phyloP scores from a whole-genome alignment of 495 filamentous ascomycete genomes.

The Extremus antarcticus region DNA sequence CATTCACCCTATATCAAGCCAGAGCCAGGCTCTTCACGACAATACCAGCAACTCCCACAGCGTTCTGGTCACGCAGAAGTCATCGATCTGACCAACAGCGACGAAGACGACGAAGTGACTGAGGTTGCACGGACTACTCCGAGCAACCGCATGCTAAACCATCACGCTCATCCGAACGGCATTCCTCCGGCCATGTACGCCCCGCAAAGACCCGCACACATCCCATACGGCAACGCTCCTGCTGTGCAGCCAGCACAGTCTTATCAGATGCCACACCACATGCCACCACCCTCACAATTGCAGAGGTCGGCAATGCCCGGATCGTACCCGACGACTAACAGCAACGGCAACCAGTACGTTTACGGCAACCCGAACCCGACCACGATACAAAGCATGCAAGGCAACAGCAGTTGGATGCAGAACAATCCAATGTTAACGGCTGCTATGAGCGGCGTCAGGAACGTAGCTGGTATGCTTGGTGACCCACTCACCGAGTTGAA shows the following conservation, averaged over 20 bases:
- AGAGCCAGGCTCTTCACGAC: constrained; percentile 2
- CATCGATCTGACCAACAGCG: constrained; percentile 20
- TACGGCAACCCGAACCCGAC: not conserved
- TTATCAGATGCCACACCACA: not conserved
- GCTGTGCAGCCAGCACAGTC: not conserved
- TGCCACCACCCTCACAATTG: not conserved
- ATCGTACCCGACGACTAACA: constrained; percentile 3
- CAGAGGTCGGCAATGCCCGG: constrained; percentile 11
- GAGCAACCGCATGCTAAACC: not conserved
- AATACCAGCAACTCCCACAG: constrained; percentile 4
- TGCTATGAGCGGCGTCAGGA: constrained; percentile 8
- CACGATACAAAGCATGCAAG: not conserved
- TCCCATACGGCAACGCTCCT: not conserved
- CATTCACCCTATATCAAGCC: not conserved
- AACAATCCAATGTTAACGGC: not conserved
- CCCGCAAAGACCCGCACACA: not conserved
- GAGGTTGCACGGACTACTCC: constrained; percentile 2
- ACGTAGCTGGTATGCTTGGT: not conserved
- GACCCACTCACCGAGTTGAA: constrained; percentile 4
- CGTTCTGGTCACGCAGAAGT: not conserved
- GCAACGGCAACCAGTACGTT: not conserved
- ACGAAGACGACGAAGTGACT: constrained; percentile 18
- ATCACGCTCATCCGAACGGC: not conserved
- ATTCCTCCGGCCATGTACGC: constrained; percentile 1
- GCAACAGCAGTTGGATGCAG: not conserved